These are phyloP conservation scores for Torulaspora gathmanii DNA, from an alignment of 805 yeast genomes.

Conservation along the genomic window DNA sequence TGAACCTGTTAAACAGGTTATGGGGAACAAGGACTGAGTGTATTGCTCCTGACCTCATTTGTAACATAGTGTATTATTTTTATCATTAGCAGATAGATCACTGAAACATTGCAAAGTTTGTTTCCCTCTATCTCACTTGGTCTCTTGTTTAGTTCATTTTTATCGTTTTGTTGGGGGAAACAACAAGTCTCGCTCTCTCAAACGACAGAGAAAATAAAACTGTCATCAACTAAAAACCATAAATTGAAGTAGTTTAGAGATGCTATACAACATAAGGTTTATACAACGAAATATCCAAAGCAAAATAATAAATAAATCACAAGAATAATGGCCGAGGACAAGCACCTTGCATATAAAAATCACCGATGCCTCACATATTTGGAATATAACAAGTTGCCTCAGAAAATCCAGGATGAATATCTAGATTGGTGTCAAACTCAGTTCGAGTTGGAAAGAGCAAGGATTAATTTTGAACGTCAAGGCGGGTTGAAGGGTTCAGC, in stretches of 20 bases:
- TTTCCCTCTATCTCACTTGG: not conserved
- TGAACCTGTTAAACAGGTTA: constrained; percentile 91
- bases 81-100: not conserved
- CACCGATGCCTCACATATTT: constrained; percentile 8
- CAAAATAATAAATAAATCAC: too few relatives aligned
- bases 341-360: not conserved
- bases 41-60: not conserved
- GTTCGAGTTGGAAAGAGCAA: constrained; percentile 15
- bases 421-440: constrained; percentile 16
- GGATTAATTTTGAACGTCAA: constrained; percentile 12
- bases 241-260: not conserved
- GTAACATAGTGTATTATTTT: constrained; percentile 5
- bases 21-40: constrained; percentile 37
- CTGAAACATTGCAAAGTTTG: not conserved
- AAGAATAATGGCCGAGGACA: too few relatives aligned
- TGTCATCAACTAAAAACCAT: not conserved
- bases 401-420: constrained; percentile 12
- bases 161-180: constrained; percentile 5
- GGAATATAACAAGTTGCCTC: constrained; percentile 10
- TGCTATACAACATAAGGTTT: not conserved
- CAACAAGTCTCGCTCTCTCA: not conserved
- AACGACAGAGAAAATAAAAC: not conserved
- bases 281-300: not conserved
- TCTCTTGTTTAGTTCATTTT: not conserved
- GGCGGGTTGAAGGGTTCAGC: constrained; percentile 15